A percentile compares a stretch with the other conserved stretches of the same genome.
Evolutionary conservation across 495 filamentous ascomycete species (phyloP).

Genomic region (Hypoxylon fragiforme): DNA sequence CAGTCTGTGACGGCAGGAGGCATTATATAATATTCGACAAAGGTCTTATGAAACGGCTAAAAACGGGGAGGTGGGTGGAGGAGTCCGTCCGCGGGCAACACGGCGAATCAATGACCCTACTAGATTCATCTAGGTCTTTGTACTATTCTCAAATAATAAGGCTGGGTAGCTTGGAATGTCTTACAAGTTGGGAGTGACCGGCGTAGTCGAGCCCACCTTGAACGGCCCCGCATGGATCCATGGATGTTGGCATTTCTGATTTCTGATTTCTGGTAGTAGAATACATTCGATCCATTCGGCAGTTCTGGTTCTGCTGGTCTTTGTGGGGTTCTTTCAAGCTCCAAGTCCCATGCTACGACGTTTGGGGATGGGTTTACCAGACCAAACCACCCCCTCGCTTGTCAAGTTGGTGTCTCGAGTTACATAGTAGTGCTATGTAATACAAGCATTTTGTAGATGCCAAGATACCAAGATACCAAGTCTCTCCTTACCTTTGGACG

Average conservation of each 20-base stretch:
- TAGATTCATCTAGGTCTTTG: background rate
- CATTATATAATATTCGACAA: constrained; percentile 18
- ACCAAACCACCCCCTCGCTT: background rate
- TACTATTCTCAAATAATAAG: background rate
- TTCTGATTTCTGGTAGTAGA: constrained; percentile 19
- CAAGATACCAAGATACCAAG: too few species aligned
- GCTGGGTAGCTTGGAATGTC: background rate
- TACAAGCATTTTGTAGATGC: too few species aligned
- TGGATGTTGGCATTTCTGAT: constrained; percentile 20
- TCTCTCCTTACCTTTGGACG: too few species aligned
- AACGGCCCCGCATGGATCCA: constrained; percentile 30
- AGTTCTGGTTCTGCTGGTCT: constrained; percentile 21
- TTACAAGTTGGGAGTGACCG: too few species aligned
- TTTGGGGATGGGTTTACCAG: background rate
- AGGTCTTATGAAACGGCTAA: constrained; percentile 19
- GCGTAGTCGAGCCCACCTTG: constrained; percentile 8
- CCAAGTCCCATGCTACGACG: constrained; percentile 20
- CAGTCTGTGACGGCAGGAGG: background rate
- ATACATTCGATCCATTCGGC: constrained; percentile 15
- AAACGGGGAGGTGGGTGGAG: constrained; percentile 31
- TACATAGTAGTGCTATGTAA: too few species aligned
- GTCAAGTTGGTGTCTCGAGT: too few species aligned
- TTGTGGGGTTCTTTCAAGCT: constrained; percentile 14
- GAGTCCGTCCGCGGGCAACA: constrained; percentile 25
- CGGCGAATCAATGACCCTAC: constrained; percentile 30